Evolutionary conservation across 257 asterid species (phyloP).

Genomic region (Pogostemon cablin): DNA sequence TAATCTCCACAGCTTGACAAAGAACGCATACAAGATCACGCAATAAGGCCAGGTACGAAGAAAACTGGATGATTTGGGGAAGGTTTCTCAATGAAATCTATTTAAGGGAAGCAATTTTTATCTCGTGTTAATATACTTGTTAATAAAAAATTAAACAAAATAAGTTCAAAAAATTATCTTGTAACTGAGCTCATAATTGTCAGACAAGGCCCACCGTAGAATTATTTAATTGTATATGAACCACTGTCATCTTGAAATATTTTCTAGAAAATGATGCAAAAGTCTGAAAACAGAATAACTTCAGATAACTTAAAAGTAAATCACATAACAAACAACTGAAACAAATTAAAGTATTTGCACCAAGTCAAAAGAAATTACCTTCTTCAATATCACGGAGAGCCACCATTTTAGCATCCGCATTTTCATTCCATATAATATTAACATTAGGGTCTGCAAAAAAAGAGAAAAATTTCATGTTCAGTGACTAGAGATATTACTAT

Average conservation of each 20-base stretch:
- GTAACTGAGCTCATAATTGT: neutral
- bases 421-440: conserved; percentile 71
- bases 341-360: neutral
- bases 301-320: neutral
- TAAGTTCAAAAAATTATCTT: neutral
- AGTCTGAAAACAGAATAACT: neutral
- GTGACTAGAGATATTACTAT: conserved; percentile 1
- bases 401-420: conserved; percentile 57
- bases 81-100: neutral
- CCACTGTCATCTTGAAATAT: conserved; percentile 6
- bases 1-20: conserved; percentile 21
- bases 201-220: conserved; percentile 16
- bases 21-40: conserved; percentile 18
- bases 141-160: neutral
- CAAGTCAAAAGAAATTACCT: conserved; percentile 48
- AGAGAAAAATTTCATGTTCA: conserved; percentile 16
- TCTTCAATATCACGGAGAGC: conserved; percentile 76
- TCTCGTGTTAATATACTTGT: neutral
- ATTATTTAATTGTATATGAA: conserved; percentile 1
- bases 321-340: neutral
- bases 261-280: neutral
- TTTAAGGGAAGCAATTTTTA: neutral
- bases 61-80: neutral
- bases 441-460: conserved; percentile 75
- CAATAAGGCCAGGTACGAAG: neutral